Evolutionary conservation across 2,329 filamentous ascomycete genomes (phyloP).

Genomic region (Penicillium sp.): DNA sequence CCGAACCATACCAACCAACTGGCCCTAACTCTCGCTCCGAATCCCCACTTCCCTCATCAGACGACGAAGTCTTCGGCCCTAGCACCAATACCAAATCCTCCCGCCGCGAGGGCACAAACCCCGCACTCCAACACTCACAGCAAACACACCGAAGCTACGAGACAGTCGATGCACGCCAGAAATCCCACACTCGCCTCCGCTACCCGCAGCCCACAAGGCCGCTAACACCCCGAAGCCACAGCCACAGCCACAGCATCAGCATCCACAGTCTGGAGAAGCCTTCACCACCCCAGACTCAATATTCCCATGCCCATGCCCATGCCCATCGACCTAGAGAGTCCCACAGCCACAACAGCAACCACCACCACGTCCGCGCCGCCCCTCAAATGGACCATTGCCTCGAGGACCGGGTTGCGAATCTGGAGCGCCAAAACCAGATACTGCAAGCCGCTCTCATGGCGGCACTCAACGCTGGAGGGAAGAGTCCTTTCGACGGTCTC

Average conservation of each 20-base stretch:
- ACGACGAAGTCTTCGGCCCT: slow-evolving; percentile 36
- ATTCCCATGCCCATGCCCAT: slow-evolving; percentile 26
- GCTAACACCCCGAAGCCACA: slow-evolving; percentile 26
- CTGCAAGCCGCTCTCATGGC: slow-evolving; percentile 43
- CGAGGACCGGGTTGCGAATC: slow-evolving; percentile 38
- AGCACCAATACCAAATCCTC: slow-evolving; percentile 8
- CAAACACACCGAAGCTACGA: slow-evolving; percentile 12
- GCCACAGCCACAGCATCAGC: no score
- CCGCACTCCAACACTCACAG: slow-evolving; percentile 13
- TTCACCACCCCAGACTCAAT: slow-evolving; percentile 23
- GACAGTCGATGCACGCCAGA: slow-evolving; percentile 9
- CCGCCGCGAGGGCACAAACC: slow-evolving; percentile 14
- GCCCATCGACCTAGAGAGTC: slow-evolving; percentile 22
- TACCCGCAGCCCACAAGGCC: slow-evolving; percentile 15
- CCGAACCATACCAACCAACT: slow-evolving; percentile 15
- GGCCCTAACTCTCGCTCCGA: slow-evolving; percentile 32
- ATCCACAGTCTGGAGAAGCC: slow-evolving; percentile 21
- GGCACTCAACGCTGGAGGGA: slow-evolving; percentile 38
- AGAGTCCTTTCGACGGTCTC: slow-evolving; percentile 29
- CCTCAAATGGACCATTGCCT: slow-evolving; percentile 27
- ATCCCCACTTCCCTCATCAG: slow-evolving; percentile 40
- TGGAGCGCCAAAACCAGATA: slow-evolving; percentile 44
- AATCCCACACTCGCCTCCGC: slow-evolving; percentile 7
- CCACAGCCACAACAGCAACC: slow-evolving; percentile 17
- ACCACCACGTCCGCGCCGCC: slow-evolving; percentile 12